phyloP scores from a whole-genome alignment of 192 early-diverging fungal species.

The Linnemannia exigua region DNA sequence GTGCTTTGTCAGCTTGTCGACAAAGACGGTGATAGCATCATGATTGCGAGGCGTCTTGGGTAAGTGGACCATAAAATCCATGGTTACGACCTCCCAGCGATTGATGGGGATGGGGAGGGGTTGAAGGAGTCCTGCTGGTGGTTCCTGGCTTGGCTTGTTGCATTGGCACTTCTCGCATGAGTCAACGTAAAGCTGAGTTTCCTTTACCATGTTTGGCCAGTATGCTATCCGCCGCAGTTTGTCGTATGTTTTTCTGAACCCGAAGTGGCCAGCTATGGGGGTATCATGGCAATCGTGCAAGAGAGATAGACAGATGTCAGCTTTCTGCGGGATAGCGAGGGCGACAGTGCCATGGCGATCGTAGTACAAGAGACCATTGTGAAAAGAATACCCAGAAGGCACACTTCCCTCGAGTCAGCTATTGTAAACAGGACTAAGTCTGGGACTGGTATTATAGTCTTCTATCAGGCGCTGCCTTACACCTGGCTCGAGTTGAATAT shows the following conservation, averaged over 20 bases:
- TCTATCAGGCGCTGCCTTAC: no score
- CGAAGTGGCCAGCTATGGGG: constrained; percentile 22
- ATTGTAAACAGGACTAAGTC: no score
- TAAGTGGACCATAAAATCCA: constrained; percentile 58
- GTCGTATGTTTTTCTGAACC: constrained; percentile 20
- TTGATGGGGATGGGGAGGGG: constrained; percentile 33
- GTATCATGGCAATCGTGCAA: constrained; percentile 13
- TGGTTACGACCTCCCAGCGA: constrained; percentile 50
- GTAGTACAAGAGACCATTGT: neutral
- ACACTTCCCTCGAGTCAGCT: neutral
- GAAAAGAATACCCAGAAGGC: neutral
- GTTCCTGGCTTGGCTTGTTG: constrained; percentile 37
- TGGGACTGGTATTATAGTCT: no score
- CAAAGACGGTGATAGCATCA: constrained; percentile 62
- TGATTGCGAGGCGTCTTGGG: constrained; percentile 23
- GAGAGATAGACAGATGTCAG: neutral
- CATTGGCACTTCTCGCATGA: constrained; percentile 39
- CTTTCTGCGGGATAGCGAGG: no score
- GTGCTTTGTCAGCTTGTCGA: constrained; percentile 59
- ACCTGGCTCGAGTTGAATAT: no score
- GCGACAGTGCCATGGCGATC: no score
- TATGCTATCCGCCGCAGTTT: constrained; percentile 3
- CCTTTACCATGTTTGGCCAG: constrained; percentile 25
- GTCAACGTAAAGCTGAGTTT: constrained; percentile 18
- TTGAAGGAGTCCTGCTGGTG: constrained; percentile 51